phyloP scores from a whole-genome alignment of 129 eudicot genomes.

The Glebionis coronaria region DNA sequence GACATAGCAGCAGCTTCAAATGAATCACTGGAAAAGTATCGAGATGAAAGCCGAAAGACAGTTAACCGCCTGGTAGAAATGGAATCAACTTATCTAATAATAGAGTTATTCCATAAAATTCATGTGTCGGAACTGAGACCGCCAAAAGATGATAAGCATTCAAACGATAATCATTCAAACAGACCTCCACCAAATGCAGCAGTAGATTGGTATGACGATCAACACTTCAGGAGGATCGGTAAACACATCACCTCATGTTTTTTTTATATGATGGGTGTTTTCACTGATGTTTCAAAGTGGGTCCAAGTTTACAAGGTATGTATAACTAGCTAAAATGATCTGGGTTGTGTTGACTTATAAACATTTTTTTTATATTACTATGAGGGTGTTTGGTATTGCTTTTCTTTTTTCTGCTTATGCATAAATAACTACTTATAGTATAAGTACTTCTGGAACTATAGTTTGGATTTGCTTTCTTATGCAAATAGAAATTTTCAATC shows the following conservation, averaged over 20 bases:
- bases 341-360: no score
- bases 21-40: slow-evolving; percentile 80
- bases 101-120: slow-evolving; percentile 80
- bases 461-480: no score
- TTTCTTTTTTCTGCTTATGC: no score
- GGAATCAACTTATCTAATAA: slow-evolving; percentile 92
- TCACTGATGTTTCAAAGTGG: not conserved
- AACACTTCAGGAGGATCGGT: slow-evolving; percentile 84
- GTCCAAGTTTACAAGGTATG: not conserved
- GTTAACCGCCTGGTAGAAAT: slow-evolving; percentile 82
- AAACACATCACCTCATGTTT: slow-evolving; percentile 17
- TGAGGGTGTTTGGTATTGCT: no score
- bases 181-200: slow-evolving; percentile 46
- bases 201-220: slow-evolving; percentile 70
- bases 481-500: no score
- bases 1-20: slow-evolving; percentile 92
- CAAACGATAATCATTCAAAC: slow-evolving; percentile 7
- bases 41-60: slow-evolving; percentile 93
- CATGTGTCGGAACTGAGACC: slow-evolving; percentile 68
- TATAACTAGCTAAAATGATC: no score
- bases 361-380: no score
- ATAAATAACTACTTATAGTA: no score
- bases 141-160: slow-evolving; percentile 31
- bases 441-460: no score
- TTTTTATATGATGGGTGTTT: not conserved